Conservation (phyloP, 108 stramenopile genomes). For the Cyclostephanos tholiformis region DNA sequence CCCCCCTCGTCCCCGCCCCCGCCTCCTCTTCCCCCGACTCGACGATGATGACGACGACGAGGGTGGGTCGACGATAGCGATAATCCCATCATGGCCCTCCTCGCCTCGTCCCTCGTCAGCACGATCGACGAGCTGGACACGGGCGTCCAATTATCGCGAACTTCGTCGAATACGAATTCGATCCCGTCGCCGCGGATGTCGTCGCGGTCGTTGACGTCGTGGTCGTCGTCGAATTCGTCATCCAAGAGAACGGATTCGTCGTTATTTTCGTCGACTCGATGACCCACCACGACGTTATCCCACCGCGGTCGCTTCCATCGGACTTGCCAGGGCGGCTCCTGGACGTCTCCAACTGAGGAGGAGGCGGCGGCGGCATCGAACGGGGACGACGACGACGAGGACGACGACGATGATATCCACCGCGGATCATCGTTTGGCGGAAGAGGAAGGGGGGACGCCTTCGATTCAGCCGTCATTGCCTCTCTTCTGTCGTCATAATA, state of each 20-base stretch:
- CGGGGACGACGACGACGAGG: too few species aligned
- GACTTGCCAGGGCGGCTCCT: slow-evolving; percentile 42
- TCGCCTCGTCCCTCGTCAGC: slow-evolving; percentile 38
- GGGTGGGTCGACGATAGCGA: too few species aligned
- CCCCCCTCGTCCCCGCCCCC: too few species aligned
- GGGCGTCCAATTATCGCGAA: slow-evolving; percentile 30
- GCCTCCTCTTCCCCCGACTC: not conserved
- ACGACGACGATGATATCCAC: too few species aligned
- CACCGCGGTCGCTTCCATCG: slow-evolving; percentile 49
- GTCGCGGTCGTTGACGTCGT: not conserved
- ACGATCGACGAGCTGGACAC: slow-evolving; percentile 31
- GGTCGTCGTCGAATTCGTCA: slow-evolving; percentile 3
- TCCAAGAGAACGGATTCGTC: not conserved
- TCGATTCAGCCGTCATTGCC: not conserved
- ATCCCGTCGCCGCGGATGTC: not conserved
- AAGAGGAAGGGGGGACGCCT: not conserved
- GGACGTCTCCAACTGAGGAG: not conserved
- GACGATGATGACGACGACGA: not conserved
- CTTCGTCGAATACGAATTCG: not conserved
- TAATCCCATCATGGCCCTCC: slow-evolving; percentile 31
- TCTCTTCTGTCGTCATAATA: not conserved
- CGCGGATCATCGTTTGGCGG: too few species aligned
- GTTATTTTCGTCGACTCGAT: slow-evolving; percentile 13
- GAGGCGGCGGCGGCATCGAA: too few species aligned
- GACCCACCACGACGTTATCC: slow-evolving; percentile 32